Base-by-base conservation (phyloP, 1,284 basidiomycete genomes). In the Somion occarium region DNA sequence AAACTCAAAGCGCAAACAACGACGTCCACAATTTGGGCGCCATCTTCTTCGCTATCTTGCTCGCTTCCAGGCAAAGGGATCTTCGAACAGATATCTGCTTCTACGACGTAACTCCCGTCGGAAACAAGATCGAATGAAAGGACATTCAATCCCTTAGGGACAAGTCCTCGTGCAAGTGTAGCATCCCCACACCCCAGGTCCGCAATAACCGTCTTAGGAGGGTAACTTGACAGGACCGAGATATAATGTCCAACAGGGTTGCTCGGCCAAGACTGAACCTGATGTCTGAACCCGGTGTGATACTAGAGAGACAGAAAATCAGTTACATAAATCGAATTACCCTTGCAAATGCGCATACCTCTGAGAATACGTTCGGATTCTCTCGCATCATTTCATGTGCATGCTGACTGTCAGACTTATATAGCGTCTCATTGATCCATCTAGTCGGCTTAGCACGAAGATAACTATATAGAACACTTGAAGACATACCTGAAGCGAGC, bases 121-220 rank as follows among this genome's bases (percentile, higher is more conserved):
- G 87, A 84, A 15, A 92, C 81, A 24, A 95, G 74, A 65, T 95
- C 91, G 65, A 83, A 95, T 3, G 86, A 90, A 25, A 93, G 64
- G 1, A 95, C 87, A 18, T 73, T 75, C 60, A 88, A 71, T 30
- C 85, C 85, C 64, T 83, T 76, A 0, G 86, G 79, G 12, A 83
- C 71, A 38, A 97, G 77, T 1, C 78, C 74, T 46, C 79, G 83
- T 0, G 94, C 95, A 19, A 99, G 77, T 2, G 88, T 82, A 11
- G 93, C 97, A 64, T 98, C 94, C 12, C 97, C 97, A 58, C 95
- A 98, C 5, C 97, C 97, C 20, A 99, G 75, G 69, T 99, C 97
- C 20, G 84, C 93, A 44, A 99, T 83, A 53, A 98, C 72, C 0
- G 87, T 85, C 50, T 76, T 78, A 18, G 73, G 52, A 3, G 90